Evolutionary conservation across 495 filamentous ascomycete genomes (phyloP).

Genomic region (Daldinia caldariorum): DNA sequence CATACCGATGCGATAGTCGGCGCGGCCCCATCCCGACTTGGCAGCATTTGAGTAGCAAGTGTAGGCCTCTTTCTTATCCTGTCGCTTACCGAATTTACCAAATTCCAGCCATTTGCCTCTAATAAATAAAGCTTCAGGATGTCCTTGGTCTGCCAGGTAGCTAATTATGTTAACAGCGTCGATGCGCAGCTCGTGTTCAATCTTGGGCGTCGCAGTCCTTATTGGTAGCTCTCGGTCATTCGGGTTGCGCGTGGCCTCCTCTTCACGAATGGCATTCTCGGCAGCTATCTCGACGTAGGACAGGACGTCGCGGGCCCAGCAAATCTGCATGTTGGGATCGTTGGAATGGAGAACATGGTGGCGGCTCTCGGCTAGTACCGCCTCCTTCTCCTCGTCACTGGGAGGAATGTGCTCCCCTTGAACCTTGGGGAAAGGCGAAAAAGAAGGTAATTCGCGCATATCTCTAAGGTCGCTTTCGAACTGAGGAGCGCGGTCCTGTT

Average conservation of each 20-base stretch:
- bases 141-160: constrained; percentile 89
- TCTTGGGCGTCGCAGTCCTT: constrained; percentile 79
- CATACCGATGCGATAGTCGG: constrained; percentile 98
- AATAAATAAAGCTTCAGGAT: constrained; percentile 95
- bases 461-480: constrained; percentile 43
- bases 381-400: constrained; percentile 92
- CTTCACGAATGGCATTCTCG: constrained; percentile 69
- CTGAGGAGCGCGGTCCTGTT: constrained; percentile 34
- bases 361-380: constrained; percentile 83
- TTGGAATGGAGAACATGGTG: constrained; percentile 88
- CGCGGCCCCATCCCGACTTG: constrained; percentile 88
- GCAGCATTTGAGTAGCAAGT: constrained; percentile 84
- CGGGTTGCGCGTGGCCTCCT: constrained; percentile 32
- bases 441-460: constrained; percentile 73
- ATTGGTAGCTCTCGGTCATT: constrained; percentile 69
- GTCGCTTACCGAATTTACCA: constrained; percentile 87
- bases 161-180: constrained; percentile 92
- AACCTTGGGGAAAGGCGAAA: constrained; percentile 91
- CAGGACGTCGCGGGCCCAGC: constrained; percentile 93
- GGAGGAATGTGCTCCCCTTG: constrained; percentile 90
- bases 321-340: constrained; percentile 94
- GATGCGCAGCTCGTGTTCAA: constrained; percentile 84
- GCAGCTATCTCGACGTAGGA: constrained; percentile 86
- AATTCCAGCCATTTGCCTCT: constrained; percentile 98
- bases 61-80: constrained; percentile 95